Conservation (phyloP, 73 alveolate species). For the Breviolum minutum region DNA sequence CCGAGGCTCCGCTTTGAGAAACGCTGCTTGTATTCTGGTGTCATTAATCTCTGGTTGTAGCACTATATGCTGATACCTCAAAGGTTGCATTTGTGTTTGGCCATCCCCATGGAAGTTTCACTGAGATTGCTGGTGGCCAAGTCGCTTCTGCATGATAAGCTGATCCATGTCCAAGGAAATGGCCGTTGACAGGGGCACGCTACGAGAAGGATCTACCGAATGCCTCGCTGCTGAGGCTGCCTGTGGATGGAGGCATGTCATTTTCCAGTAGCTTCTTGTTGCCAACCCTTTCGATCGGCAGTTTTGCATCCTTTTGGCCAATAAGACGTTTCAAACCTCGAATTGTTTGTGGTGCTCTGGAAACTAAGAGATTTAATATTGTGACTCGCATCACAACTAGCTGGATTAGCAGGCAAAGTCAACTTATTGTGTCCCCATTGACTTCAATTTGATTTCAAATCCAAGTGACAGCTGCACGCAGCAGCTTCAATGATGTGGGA, state of each 20-base stretch:
- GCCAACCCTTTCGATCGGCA: too few species aligned
- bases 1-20: slow-evolving; percentile 41
- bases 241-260: not conserved
- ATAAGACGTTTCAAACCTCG: too few species aligned
- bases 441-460: too few species aligned
- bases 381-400: too few species aligned
- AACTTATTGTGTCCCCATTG: too few species aligned
- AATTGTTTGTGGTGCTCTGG: too few species aligned
- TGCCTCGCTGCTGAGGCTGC: slow-evolving; percentile 61
- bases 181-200: slow-evolving; percentile 27
- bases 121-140: not conserved
- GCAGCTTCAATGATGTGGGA: slow-evolving; percentile 54
- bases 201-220: slow-evolving; percentile 40
- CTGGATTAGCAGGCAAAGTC: too few species aligned
- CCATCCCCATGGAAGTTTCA: not conserved
- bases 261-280: too few species aligned
- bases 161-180: slow-evolving; percentile 38
- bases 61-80: slow-evolving; percentile 50
- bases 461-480: slow-evolving; percentile 27
- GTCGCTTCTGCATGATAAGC: slow-evolving; percentile 17
- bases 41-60: slow-evolving; percentile 64
- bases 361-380: too few species aligned
- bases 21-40: slow-evolving; percentile 4
- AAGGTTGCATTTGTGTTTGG: not conserved
- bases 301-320: too few species aligned